Conservation (phyloP, 179 eudicot genomes). For the Monotropa hypopitys region DNA sequence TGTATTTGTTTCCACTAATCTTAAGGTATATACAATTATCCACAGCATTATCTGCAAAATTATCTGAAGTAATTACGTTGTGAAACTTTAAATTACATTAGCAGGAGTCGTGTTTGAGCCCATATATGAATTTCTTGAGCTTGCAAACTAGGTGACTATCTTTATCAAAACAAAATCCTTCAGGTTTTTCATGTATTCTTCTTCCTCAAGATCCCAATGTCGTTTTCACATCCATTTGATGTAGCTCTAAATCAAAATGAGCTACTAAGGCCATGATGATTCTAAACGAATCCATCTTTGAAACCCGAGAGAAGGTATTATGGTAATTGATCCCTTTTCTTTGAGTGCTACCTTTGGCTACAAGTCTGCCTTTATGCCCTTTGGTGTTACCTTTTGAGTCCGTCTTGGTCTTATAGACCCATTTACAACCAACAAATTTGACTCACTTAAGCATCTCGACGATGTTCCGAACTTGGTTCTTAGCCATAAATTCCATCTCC, state of each 20-base stretch:
- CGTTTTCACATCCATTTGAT: not conserved
- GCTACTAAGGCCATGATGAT: not conserved
- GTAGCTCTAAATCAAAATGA: not conserved
- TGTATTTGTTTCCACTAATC: not conserved
- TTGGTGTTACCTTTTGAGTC: not conserved
- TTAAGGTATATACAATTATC: not conserved
- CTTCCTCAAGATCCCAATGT: not conserved
- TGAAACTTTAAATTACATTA: not conserved
- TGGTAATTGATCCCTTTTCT: not conserved
- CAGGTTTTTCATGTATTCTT: not conserved
- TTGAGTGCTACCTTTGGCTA: not conserved
- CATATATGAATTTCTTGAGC: not conserved
- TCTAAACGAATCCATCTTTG: too few species aligned
- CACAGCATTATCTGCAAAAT: too few species aligned
- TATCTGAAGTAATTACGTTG: not conserved
- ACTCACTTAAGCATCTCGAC: too few species aligned
- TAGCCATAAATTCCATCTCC: not conserved
- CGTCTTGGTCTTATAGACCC: not conserved
- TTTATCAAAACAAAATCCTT: not conserved
- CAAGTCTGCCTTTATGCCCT: not conserved
- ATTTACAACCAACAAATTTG: not conserved
- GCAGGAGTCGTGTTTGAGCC: not conserved
- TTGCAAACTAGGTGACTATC: not conserved
- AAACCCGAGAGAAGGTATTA: too few species aligned
- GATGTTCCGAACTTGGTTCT: not conserved